Evolutionary conservation across 169 alveolate species (phyloP), one percentile per base, ranked within the genome.

Genomic region (Perkinsus chesapeaki): DNA sequence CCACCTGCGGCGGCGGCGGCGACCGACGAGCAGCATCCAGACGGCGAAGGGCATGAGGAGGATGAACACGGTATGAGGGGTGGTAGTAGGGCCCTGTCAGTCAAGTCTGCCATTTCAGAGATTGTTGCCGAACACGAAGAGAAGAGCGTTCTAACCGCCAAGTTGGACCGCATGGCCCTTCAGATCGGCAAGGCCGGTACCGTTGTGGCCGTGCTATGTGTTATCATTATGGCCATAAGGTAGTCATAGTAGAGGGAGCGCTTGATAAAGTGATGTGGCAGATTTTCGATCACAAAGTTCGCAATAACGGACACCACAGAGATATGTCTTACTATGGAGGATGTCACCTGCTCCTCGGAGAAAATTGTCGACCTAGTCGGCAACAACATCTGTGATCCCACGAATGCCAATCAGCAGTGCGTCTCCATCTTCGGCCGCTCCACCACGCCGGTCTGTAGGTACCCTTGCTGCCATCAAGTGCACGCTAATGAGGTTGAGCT

Each of bases 161-260:
- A 91, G 39, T 73, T 91, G 72, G 93, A 91, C 39, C 82, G 38
- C n/a, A 91, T 48, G 37, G 93, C 93, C 39, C 39, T 39, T 39
- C 73, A 39, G 73, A 91, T 91, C 37, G 93, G 93, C 39, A 34
- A 39, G 39, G 39, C 60, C 3, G 93, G 73, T 23, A 91, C 60
- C 34, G 36, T 47, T 16, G 60, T 91, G 0, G 93, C 93, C n/a
- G 82, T 27, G 27, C 94, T 95, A 73, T 92, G 96, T 92, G 94
- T 95, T 0, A 82, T 95, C 92, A 92, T 92, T 3, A 93, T 73
- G 91, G 82, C 92, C 7, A 39, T 91, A 37, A 91, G 93, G n/a
- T 96, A 93, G 39, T 90, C 92, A 0, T 7, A 1, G 37, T 27
- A 20, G 7, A 23, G 37, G 37, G 31, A 12, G 82, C 82, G 7